These are phyloP conservation scores for Cytospora piceae DNA, from an alignment of 2,329 filamentous ascomycete genomes.

Conservation along the genomic window DNA sequence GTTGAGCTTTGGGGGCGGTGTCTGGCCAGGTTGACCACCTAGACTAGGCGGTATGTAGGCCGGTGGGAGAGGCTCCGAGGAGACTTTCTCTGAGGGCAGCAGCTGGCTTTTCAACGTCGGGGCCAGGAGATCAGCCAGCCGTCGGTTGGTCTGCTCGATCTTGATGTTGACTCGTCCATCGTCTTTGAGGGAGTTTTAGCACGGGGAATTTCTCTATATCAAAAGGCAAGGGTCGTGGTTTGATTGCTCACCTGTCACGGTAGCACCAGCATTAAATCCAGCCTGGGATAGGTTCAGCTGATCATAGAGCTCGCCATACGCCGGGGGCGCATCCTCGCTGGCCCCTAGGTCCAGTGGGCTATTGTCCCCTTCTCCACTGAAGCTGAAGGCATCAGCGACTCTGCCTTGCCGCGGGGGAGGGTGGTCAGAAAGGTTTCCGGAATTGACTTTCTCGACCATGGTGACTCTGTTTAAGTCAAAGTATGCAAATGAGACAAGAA, in stretches of 20 bases:
- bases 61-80: constrained; percentile 57
- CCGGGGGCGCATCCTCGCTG: constrained; percentile 52
- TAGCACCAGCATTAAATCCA: constrained; percentile 65
- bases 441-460: constrained; percentile 21
- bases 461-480: not conserved
- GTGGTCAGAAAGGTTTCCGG: constrained; percentile 3
- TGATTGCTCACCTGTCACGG: constrained; percentile 53
- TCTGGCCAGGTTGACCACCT: constrained; percentile 63
- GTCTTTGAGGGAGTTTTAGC: constrained; percentile 45
- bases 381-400: constrained; percentile 44
- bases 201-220: not conserved
- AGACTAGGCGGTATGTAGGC: constrained; percentile 75
- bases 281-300: constrained; percentile 63
- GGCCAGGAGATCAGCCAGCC: constrained; percentile 68
- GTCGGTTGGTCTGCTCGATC: constrained; percentile 71
- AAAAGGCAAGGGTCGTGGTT: constrained; percentile 1
- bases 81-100: constrained; percentile 46
- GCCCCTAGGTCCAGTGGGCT: constrained; percentile 45
- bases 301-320: constrained; percentile 62
- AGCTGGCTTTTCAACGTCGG: constrained; percentile 65
- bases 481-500: not conserved
- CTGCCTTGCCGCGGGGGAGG: constrained; percentile 7
- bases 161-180: constrained; percentile 81
- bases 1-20: constrained; percentile 63
- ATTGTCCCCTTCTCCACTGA: constrained; percentile 29